Evolutionary conservation across 2,329 filamentous ascomycete species (phyloP).

Genomic region (Calonectria ilicicola): DNA sequence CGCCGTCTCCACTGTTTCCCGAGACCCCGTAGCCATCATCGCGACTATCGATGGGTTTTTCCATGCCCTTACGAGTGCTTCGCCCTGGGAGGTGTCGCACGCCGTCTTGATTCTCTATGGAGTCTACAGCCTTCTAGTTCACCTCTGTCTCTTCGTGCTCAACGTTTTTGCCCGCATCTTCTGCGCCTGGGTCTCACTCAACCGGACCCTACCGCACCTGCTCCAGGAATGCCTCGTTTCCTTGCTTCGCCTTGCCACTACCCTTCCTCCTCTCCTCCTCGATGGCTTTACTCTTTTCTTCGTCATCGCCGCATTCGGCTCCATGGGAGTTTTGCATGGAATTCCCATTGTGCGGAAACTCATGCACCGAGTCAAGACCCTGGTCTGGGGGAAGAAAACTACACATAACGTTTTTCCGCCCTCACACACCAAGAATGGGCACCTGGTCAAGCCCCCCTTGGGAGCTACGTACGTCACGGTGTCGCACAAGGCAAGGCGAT

Average conservation of each 20-base stretch:
- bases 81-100: not conserved
- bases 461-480: not conserved
- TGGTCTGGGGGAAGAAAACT: not conserved
- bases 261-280: not conserved
- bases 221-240: not conserved
- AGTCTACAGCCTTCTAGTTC: not conserved
- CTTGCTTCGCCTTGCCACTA: not conserved
- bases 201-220: not conserved
- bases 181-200: not conserved
- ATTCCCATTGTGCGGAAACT: not conserved
- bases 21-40: slow-evolving; percentile 1
- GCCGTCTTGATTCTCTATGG: not conserved
- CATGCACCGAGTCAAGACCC: not conserved
- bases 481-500: not conserved
- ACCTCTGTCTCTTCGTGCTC: not conserved
- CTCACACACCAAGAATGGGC: not conserved
- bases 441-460: not conserved
- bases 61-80: not conserved
- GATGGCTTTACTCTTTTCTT: not conserved
- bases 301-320: slow-evolving; percentile 5
- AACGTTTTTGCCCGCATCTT: not conserved
- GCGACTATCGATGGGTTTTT: not conserved
- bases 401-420: not conserved
- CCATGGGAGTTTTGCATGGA: not conserved
- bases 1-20: slow-evolving; percentile 8